Base-by-base conservation (phyloP, 257 asterid species). In the Rehmannia glutinosa region DNA sequence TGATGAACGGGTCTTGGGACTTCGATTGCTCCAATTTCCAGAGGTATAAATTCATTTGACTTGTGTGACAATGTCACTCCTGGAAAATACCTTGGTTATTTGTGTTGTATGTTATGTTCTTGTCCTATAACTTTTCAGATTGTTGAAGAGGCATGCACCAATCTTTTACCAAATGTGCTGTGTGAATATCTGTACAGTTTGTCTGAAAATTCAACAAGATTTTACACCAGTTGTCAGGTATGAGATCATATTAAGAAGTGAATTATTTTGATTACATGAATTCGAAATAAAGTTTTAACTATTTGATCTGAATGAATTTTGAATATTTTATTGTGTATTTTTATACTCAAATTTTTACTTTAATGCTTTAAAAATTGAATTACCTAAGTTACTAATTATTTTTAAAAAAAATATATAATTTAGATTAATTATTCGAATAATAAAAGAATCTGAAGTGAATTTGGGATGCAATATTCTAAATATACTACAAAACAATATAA, bases 221-320 rank as follows among this genome's bases (percentile, higher is more conserved):
- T 92, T 59, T 89, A 87, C 41, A 84, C 96, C 43, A 87, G 81
- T 73, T 92, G 98, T 61, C 91, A 82, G 98, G 98, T 92, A 83
- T 51, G 63, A 19, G 9, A 28, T 28, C 33, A 2, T 28, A 28
- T 28, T n/a, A n/a, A n/a, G n/a, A n/a, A n/a, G n/a, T n/a, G n/a
- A n/a, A n/a, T n/a, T n/a, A n/a, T n/a, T n/a, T n/a, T n/a, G n/a
- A n/a, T n/a, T n/a, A n/a, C n/a, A n/a, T n/a, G n/a, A n/a, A n/a
- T n/a, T n/a, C n/a, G n/a, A n/a, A n/a, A n/a, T n/a, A n/a, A n/a
- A n/a, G n/a, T n/a, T n/a, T n/a, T n/a, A n/a, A n/a, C n/a, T n/a
- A n/a, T n/a, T n/a, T n/a, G n/a, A n/a, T n/a, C n/a, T n/a, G n/a
- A n/a, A n/a, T n/a, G n/a, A n/a, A n/a, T n/a, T n/a, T n/a, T n/a